These are phyloP conservation scores for Hymenoscyphus fraxineus DNA, from an alignment of 2,329 filamentous ascomycete species.

Conservation along the genomic window DNA sequence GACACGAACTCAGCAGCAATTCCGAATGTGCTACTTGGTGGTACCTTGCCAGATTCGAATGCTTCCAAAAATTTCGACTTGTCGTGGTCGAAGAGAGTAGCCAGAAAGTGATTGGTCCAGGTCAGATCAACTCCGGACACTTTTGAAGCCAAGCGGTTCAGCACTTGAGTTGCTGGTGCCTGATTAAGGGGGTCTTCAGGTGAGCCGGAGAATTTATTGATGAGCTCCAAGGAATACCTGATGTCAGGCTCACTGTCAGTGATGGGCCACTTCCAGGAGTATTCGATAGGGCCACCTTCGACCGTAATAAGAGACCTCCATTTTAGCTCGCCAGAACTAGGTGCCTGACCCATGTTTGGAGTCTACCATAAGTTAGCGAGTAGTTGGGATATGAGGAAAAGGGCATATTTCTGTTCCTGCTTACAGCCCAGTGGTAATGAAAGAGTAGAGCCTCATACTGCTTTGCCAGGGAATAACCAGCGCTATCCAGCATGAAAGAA, in stretches of 20 bases:
- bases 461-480: neutral
- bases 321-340: no score
- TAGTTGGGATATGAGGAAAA: neutral
- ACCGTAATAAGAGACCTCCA: neutral
- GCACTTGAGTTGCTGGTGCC: neutral
- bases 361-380: neutral
- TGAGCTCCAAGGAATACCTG: neutral
- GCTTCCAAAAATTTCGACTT: neutral
- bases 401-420: neutral
- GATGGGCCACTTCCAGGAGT: slow-evolving; percentile 4
- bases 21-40: neutral
- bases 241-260: neutral
- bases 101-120: neutral
- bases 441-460: neutral
- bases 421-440: neutral
- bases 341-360: neutral
- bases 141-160: neutral
- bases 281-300: slow-evolving; percentile 1
- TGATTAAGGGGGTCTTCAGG: neutral
- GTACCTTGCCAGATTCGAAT: neutral
- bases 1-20: neutral
- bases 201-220: neutral
- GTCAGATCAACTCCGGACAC: neutral
- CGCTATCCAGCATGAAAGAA: neutral
- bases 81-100: neutral